phyloP scores from a whole-genome alignment of 768 basidiomycete species.

The Russula sp. region DNA sequence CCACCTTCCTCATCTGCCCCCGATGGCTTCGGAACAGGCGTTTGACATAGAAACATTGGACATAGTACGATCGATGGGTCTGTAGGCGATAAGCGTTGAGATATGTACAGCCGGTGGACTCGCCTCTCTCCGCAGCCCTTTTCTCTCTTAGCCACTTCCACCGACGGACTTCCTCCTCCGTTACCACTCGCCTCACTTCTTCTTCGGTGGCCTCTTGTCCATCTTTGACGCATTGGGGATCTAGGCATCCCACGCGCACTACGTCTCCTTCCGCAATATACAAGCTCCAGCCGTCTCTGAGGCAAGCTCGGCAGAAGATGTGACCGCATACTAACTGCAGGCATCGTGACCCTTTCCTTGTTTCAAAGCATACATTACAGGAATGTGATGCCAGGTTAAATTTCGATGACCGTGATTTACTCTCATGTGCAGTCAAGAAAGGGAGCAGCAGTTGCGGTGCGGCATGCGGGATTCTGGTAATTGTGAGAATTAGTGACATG shows the following conservation, averaged over 20 bases:
- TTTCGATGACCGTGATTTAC: slow-evolving; percentile 36
- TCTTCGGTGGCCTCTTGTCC: slow-evolving; percentile 55
- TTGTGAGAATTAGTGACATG: neutral
- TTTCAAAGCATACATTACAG: slow-evolving; percentile 71
- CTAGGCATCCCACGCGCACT: slow-evolving; percentile 70
- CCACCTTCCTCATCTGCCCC: slow-evolving; percentile 42
- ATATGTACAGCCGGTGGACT: neutral
- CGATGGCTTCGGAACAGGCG: slow-evolving; percentile 57
- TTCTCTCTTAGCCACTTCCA: slow-evolving; percentile 79
- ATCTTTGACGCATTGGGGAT: slow-evolving; percentile 67
- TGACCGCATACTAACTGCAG: slow-evolving; percentile 64
- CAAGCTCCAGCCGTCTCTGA: slow-evolving; percentile 75
- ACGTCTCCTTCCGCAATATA: slow-evolving; percentile 77
- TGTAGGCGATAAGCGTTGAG: slow-evolving; percentile 23
- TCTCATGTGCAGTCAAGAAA: slow-evolving; percentile 44
- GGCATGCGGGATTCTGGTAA: slow-evolving; percentile 45
- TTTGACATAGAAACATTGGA: slow-evolving; percentile 74
- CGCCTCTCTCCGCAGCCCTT: slow-evolving; percentile 63
- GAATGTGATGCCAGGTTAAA: slow-evolving; percentile 61
- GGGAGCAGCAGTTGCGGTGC: slow-evolving; percentile 46
- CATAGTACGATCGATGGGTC: slow-evolving; percentile 79
- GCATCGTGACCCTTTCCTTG: slow-evolving; percentile 69
- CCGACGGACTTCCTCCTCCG: slow-evolving; percentile 53
- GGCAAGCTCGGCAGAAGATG: slow-evolving; percentile 76
- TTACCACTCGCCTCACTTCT: slow-evolving; percentile 65